Base-by-base conservation (phyloP, 352 stramenopile genomes). In the Heterotrichella gracilis region DNA sequence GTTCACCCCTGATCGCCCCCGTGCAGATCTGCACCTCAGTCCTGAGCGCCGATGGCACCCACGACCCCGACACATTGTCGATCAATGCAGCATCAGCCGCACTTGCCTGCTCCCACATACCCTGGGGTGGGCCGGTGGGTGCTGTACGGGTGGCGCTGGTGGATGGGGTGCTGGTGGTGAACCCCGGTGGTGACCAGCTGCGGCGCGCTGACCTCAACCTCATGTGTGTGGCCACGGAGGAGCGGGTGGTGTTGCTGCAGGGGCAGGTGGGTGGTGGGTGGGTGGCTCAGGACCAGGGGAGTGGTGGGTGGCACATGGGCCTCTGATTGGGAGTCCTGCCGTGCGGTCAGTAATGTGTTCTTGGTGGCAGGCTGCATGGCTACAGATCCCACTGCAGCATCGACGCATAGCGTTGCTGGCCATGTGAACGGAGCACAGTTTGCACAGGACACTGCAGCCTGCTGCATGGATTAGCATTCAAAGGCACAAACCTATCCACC, bases 91-190 rank as follows among this genome's bases (percentile, higher is more conserved):
- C 77, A 1, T 75, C 76, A 3, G 74, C 77, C 0, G 84, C 84
- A 19, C 74, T 95, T 17, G 76, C 74, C 24, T 77, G 86, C 70
- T 86, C 82, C 2, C 72, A 92, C 73, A 83, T 92, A 40, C 88
- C 88, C 32, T 88, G 88, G 76, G 76, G 84, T 24, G 83, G 85
- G 66, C 85, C 84, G 3, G 78, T 93, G 0, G 88, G 83, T 24
- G 87, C 81, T 69, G 84, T 93, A 22, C 81, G 85, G 70, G 79
- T 94, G 3, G 81, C 82, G 2, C 78, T 86, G 24, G 74, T 87
- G 20, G 76, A 84, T 71, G 84, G 84, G 25, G 79, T 87, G 68
- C 76, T 94, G 22, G 78, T 95, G n/a, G 73, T 87, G n/a, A 94
- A 96, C 77, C 82, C 82, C 14, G 70, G 70, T 9, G 14, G 67